Conservation (phyloP, 208 protist genomes). For the Porcisia hertigi region DNA sequence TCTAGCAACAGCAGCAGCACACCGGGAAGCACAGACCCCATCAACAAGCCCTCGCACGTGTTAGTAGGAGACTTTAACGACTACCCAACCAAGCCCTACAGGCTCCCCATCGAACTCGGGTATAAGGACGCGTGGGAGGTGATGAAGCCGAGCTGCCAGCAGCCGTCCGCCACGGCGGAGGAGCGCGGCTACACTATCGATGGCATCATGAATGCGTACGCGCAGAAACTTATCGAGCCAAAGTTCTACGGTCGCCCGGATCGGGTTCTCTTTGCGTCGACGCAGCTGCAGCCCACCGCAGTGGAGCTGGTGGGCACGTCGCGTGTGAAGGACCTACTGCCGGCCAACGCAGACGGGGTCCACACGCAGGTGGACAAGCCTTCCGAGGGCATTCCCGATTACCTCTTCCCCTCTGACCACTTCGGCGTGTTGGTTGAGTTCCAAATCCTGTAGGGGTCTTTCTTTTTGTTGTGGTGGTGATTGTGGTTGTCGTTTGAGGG, state of each 20-base stretch:
- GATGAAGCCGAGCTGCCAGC: conserved; percentile 31
- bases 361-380: conserved; percentile 40
- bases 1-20: background rate
- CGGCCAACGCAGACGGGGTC: conserved; percentile 6
- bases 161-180: conserved; percentile 1
- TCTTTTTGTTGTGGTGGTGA: no score
- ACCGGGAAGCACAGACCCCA: background rate
- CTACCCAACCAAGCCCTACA: conserved; percentile 40
- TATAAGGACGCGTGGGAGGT: conserved; percentile 54
- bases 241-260: conserved; percentile 66
- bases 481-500: no score
- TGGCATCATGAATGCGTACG: conserved; percentile 44
- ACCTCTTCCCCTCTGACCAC: conserved; percentile 62
- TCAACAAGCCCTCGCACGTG: conserved; percentile 14
- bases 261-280: conserved; percentile 46
- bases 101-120: conserved; percentile 36
- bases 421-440: conserved; percentile 60
- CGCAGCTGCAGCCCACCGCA: conserved; percentile 42
- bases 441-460: conserved; percentile 36
- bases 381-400: conserved; percentile 42
- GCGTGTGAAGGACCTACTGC: background rate
- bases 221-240: conserved; percentile 55
- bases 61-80: conserved; percentile 71
- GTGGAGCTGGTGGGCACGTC: conserved; percentile 34
- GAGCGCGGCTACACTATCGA: conserved; percentile 63